Evolutionary conservation across 225 moss, liverwort and hornwort genomes (phyloP), one percentile per base, ranked within the genome.

Genomic region (Neckera pumila): DNA sequence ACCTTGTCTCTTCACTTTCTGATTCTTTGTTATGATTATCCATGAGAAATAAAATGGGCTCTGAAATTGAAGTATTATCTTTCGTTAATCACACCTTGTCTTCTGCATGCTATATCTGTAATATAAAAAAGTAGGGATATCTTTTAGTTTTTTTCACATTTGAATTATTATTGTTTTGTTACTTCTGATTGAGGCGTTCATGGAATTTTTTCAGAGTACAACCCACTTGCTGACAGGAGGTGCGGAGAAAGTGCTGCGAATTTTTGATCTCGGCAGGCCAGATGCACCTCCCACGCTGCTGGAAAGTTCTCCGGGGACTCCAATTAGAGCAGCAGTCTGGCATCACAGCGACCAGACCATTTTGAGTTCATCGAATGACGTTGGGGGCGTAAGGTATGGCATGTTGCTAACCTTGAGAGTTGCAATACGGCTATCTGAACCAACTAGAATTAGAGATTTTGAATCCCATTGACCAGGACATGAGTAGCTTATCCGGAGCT

Each of bases 331-430:
- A 87, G 99, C 96, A 70, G 96, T 99, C 67, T 99, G 99, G 99
- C 97, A 97, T 91, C 99, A 99, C 91, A 96, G 97, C 89, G 99
- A 97, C 82, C 99, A 99, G 89, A 99, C 99, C 76, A 96, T 99
- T 89, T 92, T 99, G 80, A 97, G 96, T 89, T 96, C 97, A 40
- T 99, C 96, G 70, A 97, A 97, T 92, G 99, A 99, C 89, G 86
- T 92, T 56, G 99, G 97, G 86, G 96, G 99, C 63, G 94, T 99
- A 62, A 95, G 97, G 99, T 99, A 72, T 77, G 88, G 31, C 84
- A 40, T 47, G 38, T 78, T 85, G 22, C 40, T 83, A 17, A 73
- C 80, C 65, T 60, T 84, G 42, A 80, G 51, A 74, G 40, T 74
- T 40, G 34, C 43, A 84, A 33, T n/a, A 59, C 27, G 36, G 60